Evolutionary conservation across 2,329 filamentous ascomycete species (phyloP), one percentile per base, ranked within the genome.

Genomic region (Colletotrichum eleusines): DNA sequence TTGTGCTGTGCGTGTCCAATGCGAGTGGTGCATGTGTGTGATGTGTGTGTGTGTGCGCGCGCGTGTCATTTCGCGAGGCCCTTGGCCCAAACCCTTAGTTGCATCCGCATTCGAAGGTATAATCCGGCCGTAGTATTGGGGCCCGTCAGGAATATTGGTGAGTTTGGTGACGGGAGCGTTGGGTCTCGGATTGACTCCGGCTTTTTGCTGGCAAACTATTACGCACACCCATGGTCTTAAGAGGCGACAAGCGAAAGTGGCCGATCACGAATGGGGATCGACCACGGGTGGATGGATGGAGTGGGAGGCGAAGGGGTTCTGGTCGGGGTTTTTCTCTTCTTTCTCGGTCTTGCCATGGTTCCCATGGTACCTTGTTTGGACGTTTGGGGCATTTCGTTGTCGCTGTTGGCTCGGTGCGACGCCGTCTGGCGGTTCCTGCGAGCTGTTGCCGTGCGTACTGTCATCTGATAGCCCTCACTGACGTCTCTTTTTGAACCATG

Each of bases 11-110:
- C 12, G 26, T 54, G 48, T 65, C 67, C 55, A 70, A 53, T 61
- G 48, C 63, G 66, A 57, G 57, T 62, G 63, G 63, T 59, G 64
- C 63, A 68, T 58, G 64, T 31, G 35, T 53, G 64, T 63, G 31
- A 51, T 63, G 63, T 71, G 64, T 69, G 64, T 54, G 44, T 26
- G 54, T 26, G 53, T 46, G 54, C 26, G 63, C 28, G 53, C 40
- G 58, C 64, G 64, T 64, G 58, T 64, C 69, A 71, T 71, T 71
- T 71, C 69, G 69, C 65, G 44, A 64, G 69, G 58, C 65, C 60
- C 68, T 62, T 51, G 40, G 35, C 23, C 35, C 50, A 31, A 63
- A 63, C 63, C 68, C 59, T 60, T 61, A 53, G 68, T 69, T 33
- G 66, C 64, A 70, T 61, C 69, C 66, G 66, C 55, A 65, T 64